Base-by-base conservation (phyloP, 1,139 yeast species). In the Magnusiomyces fungicola region DNA sequence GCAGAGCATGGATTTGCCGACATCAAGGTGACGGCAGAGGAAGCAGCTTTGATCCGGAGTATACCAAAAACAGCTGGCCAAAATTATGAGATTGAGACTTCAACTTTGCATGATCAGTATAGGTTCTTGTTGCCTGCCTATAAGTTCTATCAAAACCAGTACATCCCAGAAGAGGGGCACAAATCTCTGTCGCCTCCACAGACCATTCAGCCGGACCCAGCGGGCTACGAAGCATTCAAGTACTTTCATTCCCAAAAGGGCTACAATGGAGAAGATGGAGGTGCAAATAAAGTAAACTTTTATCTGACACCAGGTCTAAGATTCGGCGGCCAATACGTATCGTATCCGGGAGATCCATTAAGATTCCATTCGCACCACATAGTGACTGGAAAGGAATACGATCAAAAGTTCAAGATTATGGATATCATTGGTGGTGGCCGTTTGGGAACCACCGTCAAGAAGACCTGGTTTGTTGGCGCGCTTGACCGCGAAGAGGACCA, bases 321-420 rank as follows among this genome's bases (percentile, higher is more conserved):
- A 53, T 92, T 90, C 63, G 98, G 98, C 1, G 95, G 96, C 2
- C 81, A 81, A 52, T 88, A 80, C 60, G 78, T 92, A 48, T 89
- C 92, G 1, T 92, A 92, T 58, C 97, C 97, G 0, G 97, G 97
- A 0, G 98, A 92, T 62, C 96, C 97, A 2, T 69, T 92, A 51
- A 68, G 95, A 46, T 92, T 80, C 61, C 98, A 92, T 65, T 85
- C 97, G 1, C 96, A 90, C 64, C 75, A 82, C 54, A 81, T 87
- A 6, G 85, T 87, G 1, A 79, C 79, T 48, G 74, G 81, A 1
- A 61, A 70, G 2, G 76, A 72, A 29, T 72, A 73, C 54, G 69
- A 75, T 36, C 78, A 79, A 54, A 73, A 76, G 58, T 70, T 85
- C 48, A 73, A 74, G 3, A 56, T 82, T 33, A 59, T 76, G 50